These are phyloP conservation scores for Gossypium thurberi DNA, from an alignment of 345 rosid species.

Conservation along the genomic window DNA sequence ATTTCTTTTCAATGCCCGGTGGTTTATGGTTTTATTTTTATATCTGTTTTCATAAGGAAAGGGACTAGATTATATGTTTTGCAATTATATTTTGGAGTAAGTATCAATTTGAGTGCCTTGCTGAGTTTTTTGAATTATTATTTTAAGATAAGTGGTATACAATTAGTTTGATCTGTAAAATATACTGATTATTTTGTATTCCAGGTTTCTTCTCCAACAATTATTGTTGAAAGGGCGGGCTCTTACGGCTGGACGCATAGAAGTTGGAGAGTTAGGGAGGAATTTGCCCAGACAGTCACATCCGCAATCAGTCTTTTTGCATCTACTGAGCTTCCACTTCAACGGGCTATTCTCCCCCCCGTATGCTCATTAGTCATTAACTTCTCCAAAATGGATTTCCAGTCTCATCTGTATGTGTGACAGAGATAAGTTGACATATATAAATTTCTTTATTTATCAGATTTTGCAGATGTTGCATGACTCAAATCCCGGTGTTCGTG, in stretches of 20 bases:
- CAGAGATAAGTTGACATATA: conserved; percentile 4
- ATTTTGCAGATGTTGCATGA: conserved; percentile 91
- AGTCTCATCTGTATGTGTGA: neutral
- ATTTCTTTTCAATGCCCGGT: neutral
- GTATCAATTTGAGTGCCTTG: too few species aligned
- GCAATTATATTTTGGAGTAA: neutral
- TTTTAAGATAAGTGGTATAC: neutral
- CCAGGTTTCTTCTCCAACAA: conserved; percentile 96
- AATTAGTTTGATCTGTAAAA: neutral
- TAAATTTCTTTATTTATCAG: conserved; percentile 31
- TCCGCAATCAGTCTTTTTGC: conserved; percentile 87
- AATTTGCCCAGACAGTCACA: conserved; percentile 90
- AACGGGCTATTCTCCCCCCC: conserved; percentile 89
- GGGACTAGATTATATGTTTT: neutral
- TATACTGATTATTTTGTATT: conserved; percentile 13
- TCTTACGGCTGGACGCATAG: conserved; percentile 88
- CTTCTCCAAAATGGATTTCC: conserved; percentile 2
- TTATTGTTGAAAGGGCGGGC: conserved; percentile 95
- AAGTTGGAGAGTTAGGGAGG: conserved; percentile 98
- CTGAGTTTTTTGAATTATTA: neutral
- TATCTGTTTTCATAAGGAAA: neutral
- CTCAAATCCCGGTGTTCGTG: conserved; percentile 80
- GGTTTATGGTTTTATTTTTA: neutral
- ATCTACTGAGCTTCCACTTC: conserved; percentile 93
- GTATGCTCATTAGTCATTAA: conserved; percentile 31